Evolutionary conservation across 176 grass and related monocot genomes (phyloP).

Genomic region (Metroxylon sagu): DNA sequence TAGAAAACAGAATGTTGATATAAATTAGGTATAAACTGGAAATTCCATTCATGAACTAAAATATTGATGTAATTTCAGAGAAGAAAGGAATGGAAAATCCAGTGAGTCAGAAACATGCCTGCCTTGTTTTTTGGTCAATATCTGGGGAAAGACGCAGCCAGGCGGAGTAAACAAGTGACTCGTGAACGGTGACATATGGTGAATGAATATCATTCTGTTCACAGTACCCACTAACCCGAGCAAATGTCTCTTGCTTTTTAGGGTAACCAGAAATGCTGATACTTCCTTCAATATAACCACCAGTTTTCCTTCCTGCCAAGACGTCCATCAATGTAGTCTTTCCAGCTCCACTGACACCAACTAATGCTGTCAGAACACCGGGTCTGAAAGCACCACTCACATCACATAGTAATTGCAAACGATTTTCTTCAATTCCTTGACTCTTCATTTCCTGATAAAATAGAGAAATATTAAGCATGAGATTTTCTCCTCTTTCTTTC

Average conservation of each 20-base stretch:
- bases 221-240: conserved; percentile 73
- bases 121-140: conserved; percentile 33
- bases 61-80: too few relatives aligned
- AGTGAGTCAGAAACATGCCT: conserved; percentile 18
- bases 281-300: conserved; percentile 63
- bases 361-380: conserved; percentile 71
- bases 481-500: too few relatives aligned
- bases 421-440: conserved; percentile 67
- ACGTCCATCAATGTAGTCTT: conserved; percentile 98
- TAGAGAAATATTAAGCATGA: too few relatives aligned
- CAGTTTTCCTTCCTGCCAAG: conserved; percentile 82
- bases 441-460: conserved; percentile 78
- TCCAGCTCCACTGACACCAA: conserved; percentile 90
- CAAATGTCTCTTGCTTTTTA: conserved; percentile 88
- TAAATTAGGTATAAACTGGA: too few relatives aligned
- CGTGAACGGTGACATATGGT: conserved; percentile 62
- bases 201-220: conserved; percentile 94
- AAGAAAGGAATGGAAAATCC: background rate
- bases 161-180: conserved; percentile 78
- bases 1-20: too few relatives aligned
- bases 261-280: conserved; percentile 67
- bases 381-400: conserved; percentile 87
- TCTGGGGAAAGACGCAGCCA: conserved; percentile 72
- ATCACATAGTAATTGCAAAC: conserved; percentile 55
- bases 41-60: too few relatives aligned